Evolutionary conservation across 2,329 filamentous ascomycete genomes (phyloP).

Genomic region (Xylariaceae sp.): DNA sequence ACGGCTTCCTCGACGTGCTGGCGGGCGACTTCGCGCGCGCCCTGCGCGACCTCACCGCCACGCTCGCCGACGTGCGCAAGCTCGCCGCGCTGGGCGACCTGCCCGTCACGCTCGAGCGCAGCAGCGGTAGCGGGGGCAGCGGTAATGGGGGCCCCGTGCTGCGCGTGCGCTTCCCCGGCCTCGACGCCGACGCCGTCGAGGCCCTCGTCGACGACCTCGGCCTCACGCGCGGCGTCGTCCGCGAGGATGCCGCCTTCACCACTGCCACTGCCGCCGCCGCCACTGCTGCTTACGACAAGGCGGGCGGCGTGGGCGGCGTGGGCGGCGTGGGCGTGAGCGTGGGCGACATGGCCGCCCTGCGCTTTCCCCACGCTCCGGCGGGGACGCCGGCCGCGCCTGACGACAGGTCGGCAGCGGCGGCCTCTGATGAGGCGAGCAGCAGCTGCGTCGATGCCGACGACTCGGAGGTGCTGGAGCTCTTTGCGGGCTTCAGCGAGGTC

Average conservation of each 20-base stretch:
- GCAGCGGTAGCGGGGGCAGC: no score
- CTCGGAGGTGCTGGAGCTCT: constrained; percentile 32
- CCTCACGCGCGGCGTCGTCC: constrained; percentile 70
- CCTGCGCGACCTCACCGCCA: constrained; percentile 71
- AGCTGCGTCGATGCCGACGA: constrained; percentile 22
- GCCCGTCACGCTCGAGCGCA: constrained; percentile 65
- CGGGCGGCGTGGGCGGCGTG: no score
- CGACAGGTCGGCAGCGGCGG: constrained; percentile 37
- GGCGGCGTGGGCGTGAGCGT: constrained; percentile 65
- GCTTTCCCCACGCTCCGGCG: constrained; percentile 77
- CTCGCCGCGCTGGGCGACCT: constrained; percentile 75
- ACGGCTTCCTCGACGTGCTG: constrained; percentile 77
- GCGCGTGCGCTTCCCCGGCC: constrained; percentile 83
- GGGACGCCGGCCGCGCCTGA: constrained; percentile 17
- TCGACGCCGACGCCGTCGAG: constrained; percentile 76
- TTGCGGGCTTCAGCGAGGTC: constrained; percentile 30
- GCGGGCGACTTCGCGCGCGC: constrained; percentile 83
- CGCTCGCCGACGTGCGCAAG: constrained; percentile 73
- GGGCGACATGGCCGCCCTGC: no score
- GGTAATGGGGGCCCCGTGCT: constrained; percentile 59
- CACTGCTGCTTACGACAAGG: no score
- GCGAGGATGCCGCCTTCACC: constrained; percentile 71
- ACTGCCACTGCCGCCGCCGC: no score
- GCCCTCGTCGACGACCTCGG: constrained; percentile 78
- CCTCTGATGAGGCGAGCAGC: constrained; percentile 36